Percentiles rank a stretch among this genome's conserved stretches.
phyloP scores from a whole-genome alignment of 2,329 filamentous ascomycete genomes.

The Pseudogymnoascus sp. region DNA sequence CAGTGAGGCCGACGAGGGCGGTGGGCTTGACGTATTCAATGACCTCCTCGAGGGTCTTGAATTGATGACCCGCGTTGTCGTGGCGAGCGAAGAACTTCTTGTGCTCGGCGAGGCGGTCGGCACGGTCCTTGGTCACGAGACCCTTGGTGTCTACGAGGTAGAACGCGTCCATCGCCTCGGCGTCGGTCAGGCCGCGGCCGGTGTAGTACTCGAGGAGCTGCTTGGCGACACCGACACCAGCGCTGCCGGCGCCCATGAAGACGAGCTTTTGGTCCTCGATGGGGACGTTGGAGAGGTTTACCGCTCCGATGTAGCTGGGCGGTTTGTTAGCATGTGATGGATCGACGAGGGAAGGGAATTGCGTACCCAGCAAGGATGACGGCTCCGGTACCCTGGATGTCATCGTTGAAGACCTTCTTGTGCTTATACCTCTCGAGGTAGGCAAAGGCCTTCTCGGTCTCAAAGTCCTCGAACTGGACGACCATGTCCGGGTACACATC shows the following conservation, averaged over 20 bases:
- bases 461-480: conserved; percentile 96
- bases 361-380: conserved; percentile 81
- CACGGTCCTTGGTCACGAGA: conserved; percentile 85
- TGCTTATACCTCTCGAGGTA: conserved; percentile 86
- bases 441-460: conserved; percentile 85
- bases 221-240: conserved; percentile 94
- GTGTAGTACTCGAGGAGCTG: conserved; percentile 97
- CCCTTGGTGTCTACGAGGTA: conserved; percentile 97
- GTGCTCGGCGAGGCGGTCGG: conserved; percentile 89
- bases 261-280: conserved; percentile 88
- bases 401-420: conserved; percentile 97
- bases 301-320: conserved; percentile 56
- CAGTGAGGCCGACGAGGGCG: conserved; percentile 88
- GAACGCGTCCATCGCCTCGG: conserved; percentile 84
- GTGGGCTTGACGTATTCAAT: conserved; percentile 94
- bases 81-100: conserved; percentile 64
- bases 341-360: neutral
- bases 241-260: conserved; percentile 92
- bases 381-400: conserved; percentile 94
- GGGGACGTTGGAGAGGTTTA: conserved; percentile 79
- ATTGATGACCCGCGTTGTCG: conserved; percentile 61
- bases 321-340: conserved; percentile 46
- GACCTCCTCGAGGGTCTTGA: conserved; percentile 79
- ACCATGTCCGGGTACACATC: conserved; percentile 62
- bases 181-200: conserved; percentile 80